Conservation (phyloP, 106 monocot genomes). For the Acanthochlamys bracteata region DNA sequence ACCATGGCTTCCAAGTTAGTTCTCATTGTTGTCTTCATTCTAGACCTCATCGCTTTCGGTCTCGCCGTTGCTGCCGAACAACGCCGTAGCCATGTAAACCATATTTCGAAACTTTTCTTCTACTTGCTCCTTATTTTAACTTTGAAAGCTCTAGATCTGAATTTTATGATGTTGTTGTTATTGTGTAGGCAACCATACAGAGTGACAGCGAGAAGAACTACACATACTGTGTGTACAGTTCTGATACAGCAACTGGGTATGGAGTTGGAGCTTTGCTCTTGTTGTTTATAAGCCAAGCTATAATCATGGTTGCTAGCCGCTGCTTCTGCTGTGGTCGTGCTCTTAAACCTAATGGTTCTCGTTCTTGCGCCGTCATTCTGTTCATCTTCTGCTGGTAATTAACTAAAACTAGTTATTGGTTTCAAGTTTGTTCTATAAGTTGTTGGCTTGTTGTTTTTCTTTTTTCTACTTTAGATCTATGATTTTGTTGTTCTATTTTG, state of each 20-base stretch:
- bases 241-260: constrained; percentile 29
- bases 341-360: constrained; percentile 24
- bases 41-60: constrained; percentile 34
- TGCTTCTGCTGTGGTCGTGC: constrained; percentile 45
- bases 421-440: too few species aligned
- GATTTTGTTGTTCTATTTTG: too few species aligned
- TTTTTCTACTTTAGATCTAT: too few species aligned
- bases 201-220: constrained; percentile 29
- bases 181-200: constrained; percentile 23
- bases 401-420: too few species aligned
- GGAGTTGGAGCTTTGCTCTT: constrained; percentile 35
- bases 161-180: neutral
- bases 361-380: constrained; percentile 36
- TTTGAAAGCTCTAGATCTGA: neutral
- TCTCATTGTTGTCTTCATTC: constrained; percentile 17
- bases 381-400: constrained; percentile 34
- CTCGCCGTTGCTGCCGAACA: constrained; percentile 42
- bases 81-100: constrained; percentile 23
- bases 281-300: constrained; percentile 20
- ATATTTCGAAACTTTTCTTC: neutral
- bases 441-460: too few species aligned
- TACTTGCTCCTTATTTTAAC: neutral
- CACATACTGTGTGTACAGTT: constrained; percentile 33
- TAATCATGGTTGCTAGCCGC: constrained; percentile 24
- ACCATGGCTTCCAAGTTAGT: constrained; percentile 19